Percentiles rank a stretch among this genome's conserved stretches.
Conservation (phyloP, 192 early-diverging fungal species). For the Rhizoclosmatium sp. region DNA sequence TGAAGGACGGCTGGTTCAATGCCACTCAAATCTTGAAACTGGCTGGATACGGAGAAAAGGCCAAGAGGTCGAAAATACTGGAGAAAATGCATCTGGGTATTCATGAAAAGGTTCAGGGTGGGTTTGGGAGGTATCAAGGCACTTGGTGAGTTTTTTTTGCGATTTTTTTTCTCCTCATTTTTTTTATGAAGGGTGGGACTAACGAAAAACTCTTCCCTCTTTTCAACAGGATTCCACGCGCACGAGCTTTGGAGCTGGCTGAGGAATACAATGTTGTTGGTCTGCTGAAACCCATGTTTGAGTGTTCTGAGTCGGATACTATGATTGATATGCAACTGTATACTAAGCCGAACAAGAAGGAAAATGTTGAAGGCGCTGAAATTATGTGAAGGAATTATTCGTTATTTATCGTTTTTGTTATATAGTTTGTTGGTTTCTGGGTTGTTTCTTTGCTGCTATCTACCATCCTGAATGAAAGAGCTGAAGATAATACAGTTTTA, state of each 20-base stretch:
- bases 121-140: constrained; percentile 65
- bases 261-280: constrained; percentile 48
- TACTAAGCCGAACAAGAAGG: too few relatives aligned
- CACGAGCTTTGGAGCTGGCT: constrained; percentile 48
- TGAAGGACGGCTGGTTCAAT: constrained; percentile 59
- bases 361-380: too few relatives aligned
- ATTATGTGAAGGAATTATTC: background rate
- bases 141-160: constrained; percentile 52
- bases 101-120: constrained; percentile 64
- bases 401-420: background rate
- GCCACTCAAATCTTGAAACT: constrained; percentile 65
- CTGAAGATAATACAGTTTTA: too few relatives aligned
- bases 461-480: too few relatives aligned
- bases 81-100: constrained; percentile 48
- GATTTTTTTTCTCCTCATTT: background rate
- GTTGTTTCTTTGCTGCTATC: background rate
- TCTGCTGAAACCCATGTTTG: constrained; percentile 37
- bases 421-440: background rate
- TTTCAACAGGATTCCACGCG: constrained; percentile 53
- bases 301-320: background rate
- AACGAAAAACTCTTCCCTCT: background rate
- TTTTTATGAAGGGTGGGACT: constrained; percentile 11
- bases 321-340: too few relatives aligned
- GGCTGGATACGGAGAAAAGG: constrained; percentile 59
- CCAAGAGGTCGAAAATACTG: constrained; percentile 59